phyloP scores from a whole-genome alignment of 257 asterid genomes.

The Petunia axillaris region DNA sequence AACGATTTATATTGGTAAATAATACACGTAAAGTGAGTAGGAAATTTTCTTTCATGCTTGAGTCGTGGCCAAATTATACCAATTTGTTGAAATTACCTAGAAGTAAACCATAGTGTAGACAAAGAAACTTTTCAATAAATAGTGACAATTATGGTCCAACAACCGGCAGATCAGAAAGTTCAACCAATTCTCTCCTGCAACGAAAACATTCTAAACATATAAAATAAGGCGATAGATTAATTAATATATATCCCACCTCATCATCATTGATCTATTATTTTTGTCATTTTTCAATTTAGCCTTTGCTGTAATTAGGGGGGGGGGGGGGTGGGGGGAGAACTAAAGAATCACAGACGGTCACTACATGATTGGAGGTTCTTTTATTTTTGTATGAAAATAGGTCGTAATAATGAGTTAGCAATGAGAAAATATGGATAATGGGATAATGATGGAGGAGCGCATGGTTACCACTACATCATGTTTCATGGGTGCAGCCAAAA shows the following conservation, averaged over 20 bases:
- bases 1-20: not conserved
- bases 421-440: not conserved
- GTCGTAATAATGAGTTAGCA: not conserved
- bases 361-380: not conserved
- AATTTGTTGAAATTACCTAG: not conserved
- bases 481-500: not conserved
- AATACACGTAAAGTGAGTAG: not conserved
- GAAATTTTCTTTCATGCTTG: slow-evolving; percentile 5
- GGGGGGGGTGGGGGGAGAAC: not conserved
- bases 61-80: not conserved
- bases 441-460: not conserved
- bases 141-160: not conserved
- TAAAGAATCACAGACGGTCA: not conserved
- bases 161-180: not conserved
- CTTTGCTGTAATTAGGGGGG: not conserved
- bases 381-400: not conserved
- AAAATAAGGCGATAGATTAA: not conserved
- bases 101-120: not conserved
- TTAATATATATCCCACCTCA: not conserved
- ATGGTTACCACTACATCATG: not conserved
- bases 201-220: not conserved
- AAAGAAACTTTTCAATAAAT: not conserved
- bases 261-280: not conserved
- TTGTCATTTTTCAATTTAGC: not conserved
- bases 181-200: not conserved